These are phyloP conservation scores for Quercus parvula DNA, from an alignment of 306 rosid species.

Conservation along the genomic window DNA sequence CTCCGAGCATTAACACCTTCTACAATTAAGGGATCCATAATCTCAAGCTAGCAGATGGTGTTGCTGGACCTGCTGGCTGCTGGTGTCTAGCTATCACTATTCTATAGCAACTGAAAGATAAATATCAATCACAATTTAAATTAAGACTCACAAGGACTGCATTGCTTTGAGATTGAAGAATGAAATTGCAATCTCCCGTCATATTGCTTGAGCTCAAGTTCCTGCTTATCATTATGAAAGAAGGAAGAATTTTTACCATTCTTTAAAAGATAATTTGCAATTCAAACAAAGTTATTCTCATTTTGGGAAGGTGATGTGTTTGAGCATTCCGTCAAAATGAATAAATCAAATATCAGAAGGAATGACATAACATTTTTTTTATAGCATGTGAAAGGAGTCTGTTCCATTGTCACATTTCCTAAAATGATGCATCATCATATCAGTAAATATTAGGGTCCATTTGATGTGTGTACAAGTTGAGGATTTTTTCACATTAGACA, in stretches of 20 bases:
- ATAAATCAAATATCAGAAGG: too few relatives aligned
- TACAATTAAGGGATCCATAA: background rate
- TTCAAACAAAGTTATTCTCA: background rate
- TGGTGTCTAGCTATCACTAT: too few relatives aligned
- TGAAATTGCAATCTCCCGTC: slow-evolving; percentile 2
- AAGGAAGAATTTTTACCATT: background rate
- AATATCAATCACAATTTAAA: background rate
- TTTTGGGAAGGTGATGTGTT: too few relatives aligned
- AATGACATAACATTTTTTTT: too few relatives aligned
- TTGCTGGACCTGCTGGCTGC: background rate
- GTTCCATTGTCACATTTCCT: too few relatives aligned
- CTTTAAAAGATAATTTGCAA: background rate
- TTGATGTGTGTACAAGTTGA: too few relatives aligned
- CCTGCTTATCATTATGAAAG: background rate
- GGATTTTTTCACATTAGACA: too few relatives aligned
- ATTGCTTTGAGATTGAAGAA: slow-evolving; percentile 17
- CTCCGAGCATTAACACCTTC: background rate
- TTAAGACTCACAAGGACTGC: slow-evolving; percentile 16
- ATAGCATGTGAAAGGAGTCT: too few relatives aligned
- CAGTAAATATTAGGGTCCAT: too few relatives aligned
- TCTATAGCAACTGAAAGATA: background rate
- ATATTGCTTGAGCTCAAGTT: slow-evolving; percentile 29
- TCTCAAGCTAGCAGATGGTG: background rate
- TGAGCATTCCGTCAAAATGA: too few relatives aligned
- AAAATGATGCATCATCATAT: too few relatives aligned